Evolutionary conservation across 805 yeast genomes (phyloP).

Genomic region (Candida saitoana): DNA sequence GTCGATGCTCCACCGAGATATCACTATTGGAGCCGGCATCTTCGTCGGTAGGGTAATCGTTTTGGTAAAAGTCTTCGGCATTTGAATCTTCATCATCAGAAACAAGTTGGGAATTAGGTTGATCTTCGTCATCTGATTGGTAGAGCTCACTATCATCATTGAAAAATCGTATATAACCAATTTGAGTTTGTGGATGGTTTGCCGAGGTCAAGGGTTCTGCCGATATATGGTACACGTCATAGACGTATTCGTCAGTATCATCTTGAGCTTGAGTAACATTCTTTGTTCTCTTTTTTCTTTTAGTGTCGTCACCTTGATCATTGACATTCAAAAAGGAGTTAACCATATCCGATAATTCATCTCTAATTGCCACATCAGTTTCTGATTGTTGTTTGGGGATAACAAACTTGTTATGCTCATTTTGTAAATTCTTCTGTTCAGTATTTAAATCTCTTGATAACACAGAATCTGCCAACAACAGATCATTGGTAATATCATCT

Average conservation of each 20-base stretch:
- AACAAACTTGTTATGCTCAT: conserved; percentile 27
- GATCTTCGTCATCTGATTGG: conserved; percentile 37
- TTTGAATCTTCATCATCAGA: conserved; percentile 82
- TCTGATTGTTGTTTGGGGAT: conserved; percentile 29
- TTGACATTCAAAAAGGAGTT: conserved; percentile 48
- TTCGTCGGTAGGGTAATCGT: conserved; percentile 95
- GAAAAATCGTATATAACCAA: conserved; percentile 52
- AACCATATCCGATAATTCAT: conserved; percentile 74
- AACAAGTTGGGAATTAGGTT: conserved; percentile 16
- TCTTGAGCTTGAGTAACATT: neutral
- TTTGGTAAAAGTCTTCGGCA: conserved; percentile 87
- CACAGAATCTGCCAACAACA: conserved; percentile 9
- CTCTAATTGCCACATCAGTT: conserved; percentile 42
- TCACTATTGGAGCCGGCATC: conserved; percentile 44
- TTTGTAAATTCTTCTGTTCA: conserved; percentile 3
- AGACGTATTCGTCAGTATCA: conserved; percentile 57
- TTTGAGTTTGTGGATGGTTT: conserved; percentile 44
- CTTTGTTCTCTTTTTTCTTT: conserved; percentile 13
- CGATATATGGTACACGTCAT: conserved; percentile 65
- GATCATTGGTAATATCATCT: conserved; percentile 18
- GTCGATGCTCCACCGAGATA: conserved; percentile 5
- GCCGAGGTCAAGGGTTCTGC: conserved; percentile 39
- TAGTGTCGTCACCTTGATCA: conserved; percentile 5
- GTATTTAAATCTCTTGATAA: conserved; percentile 3
- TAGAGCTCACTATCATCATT: conserved; percentile 49